These are phyloP conservation scores for Exidia glandulosa DNA, from an alignment of 768 basidiomycete genomes.

Conservation along the genomic window DNA sequence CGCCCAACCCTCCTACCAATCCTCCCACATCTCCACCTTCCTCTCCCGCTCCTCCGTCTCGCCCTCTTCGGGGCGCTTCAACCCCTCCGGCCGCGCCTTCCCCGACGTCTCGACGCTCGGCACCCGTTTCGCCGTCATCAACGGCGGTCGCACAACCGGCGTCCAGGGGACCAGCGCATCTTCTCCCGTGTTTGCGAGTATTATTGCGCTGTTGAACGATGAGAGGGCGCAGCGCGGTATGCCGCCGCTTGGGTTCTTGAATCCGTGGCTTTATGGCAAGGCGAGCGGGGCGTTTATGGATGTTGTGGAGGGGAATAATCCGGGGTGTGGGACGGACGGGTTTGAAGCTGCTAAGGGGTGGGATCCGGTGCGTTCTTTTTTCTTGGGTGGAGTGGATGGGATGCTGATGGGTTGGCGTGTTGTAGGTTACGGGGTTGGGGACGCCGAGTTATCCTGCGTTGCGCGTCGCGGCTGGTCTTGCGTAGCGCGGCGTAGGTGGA, in stretches of 20 bases:
- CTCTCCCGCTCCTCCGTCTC: conserved; percentile 15
- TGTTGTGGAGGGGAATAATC: conserved; percentile 12
- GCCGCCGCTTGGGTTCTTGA: conserved; percentile 23
- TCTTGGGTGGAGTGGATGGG: background rate
- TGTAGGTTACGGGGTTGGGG: background rate
- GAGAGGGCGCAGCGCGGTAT: conserved; percentile 17
- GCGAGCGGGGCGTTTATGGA: conserved; percentile 8
- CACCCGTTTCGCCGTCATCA: background rate
- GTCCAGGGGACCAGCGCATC: conserved; percentile 7
- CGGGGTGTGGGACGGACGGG: conserved; percentile 11
- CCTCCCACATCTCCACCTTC: conserved; percentile 7
- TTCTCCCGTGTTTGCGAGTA: conserved; percentile 21
- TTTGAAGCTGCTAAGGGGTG: conserved; percentile 9
- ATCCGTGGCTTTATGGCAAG: conserved; percentile 23
- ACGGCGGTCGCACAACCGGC: background rate
- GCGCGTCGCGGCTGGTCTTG: background rate
- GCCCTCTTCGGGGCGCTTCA: conserved; percentile 14
- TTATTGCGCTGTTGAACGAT: conserved; percentile 25
- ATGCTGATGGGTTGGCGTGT: background rate
- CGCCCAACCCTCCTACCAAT: conserved; percentile 4
- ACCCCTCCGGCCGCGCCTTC: conserved; percentile 2
- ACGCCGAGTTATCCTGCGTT: background rate
- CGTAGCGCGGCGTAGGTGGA: no score
- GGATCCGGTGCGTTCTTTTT: conserved; percentile 7
- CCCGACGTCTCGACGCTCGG: conserved; percentile 4